Evolutionary conservation across 345 rosid species (phyloP), one percentile per base, ranked within the genome.

Genomic region (Moringa oleifera): DNA sequence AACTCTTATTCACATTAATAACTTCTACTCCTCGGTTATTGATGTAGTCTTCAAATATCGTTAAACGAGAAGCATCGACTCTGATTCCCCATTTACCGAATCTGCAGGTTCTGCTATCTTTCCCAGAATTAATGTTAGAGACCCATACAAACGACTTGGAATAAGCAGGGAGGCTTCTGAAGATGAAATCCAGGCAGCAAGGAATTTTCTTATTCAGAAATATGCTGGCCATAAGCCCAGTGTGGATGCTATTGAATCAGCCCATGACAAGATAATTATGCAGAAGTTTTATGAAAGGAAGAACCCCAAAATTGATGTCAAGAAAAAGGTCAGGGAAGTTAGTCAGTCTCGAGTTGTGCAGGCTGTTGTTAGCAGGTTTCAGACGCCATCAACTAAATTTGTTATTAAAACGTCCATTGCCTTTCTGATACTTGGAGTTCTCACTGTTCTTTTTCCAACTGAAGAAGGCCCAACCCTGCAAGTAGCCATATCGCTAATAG

Each of bases 401-500:
- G 76, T 86, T 49, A 21, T 82, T 41, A 88, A 83, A 79, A 80
- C 99, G 24, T 71, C 87, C 18, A 57, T 79, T 61, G 75, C 90
- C 7, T 94, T 90, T 71, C 56, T 90, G 22, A 82, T 80, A 45
- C 93, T 94, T 37, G 97, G 80, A 33, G 81, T 73, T 77, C 83
- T 90, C 36, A 83, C 99, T 11, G 65, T 85, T 65, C 79, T 90
- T 37, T 94, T 90, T 70, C 99, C 99, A 47, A 94, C 99, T 1
- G 99, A 94, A 81, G 97, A 90, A 69, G 97, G 97, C 66, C 99
- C 96, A 11, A 88, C 99, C 22, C 77, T 90, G 59, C 97, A 94
- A 70, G 99, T 94, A 63, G 80, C 79, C 57, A 24, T 90, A 66
- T 94, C 97, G 50, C 71, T 88, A 24, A 64, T 88, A 52, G 88